phyloP scores from a whole-genome alignment of 345 rosid species.

The Erucastrum elatum region DNA sequence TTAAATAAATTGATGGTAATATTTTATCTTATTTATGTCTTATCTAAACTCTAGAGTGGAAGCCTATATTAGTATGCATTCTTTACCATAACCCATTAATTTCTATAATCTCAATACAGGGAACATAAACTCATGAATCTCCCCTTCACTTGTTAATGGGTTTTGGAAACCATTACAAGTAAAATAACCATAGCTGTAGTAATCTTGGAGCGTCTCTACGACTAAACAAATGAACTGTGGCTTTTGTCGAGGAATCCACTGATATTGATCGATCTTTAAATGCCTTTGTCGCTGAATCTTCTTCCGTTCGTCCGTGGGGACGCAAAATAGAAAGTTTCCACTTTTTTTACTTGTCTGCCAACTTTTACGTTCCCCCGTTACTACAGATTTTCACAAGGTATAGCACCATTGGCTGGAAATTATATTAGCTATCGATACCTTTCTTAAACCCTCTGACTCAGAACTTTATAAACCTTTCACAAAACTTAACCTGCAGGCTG shows the following conservation, averaged over 20 bases:
- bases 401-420: not conserved
- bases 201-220: slow-evolving; percentile 1
- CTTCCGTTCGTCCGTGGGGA: slow-evolving; percentile 14
- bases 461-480: not conserved
- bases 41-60: too few relatives aligned
- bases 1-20: too few relatives aligned
- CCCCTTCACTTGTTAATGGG: not conserved
- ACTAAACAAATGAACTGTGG: slow-evolving; percentile 11
- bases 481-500: not conserved
- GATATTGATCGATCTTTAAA: slow-evolving; percentile 19
- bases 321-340: slow-evolving; percentile 16
- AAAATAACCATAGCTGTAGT: not conserved
- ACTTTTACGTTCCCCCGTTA: not conserved
- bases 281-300: slow-evolving; percentile 5
- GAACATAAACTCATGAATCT: not conserved
- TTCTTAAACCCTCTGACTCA: not conserved
- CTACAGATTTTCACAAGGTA: not conserved
- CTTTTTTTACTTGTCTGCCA: not conserved
- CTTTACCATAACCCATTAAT: too few relatives aligned
- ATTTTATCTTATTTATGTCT: too few relatives aligned
- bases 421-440: not conserved
- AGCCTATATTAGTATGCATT: too few relatives aligned
- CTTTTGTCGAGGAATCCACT: not conserved
- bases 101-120: not conserved
- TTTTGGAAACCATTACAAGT: not conserved